Base-by-base conservation (phyloP, 73 alveolate genomes). In the Tetrahymena borealis region DNA sequence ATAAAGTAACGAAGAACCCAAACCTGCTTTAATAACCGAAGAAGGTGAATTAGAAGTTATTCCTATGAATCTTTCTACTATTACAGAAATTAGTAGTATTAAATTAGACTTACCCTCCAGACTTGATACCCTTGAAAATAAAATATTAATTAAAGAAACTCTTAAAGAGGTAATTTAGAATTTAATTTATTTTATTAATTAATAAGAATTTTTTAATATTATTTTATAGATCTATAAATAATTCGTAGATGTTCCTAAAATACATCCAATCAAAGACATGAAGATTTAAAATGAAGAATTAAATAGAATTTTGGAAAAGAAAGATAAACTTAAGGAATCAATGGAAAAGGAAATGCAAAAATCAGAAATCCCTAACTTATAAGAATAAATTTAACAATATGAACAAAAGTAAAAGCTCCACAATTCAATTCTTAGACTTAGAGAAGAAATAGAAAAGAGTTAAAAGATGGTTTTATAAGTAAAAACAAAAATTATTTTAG, bases 221-320 rank as follows among this genome's bases (percentile, higher is more conserved):
- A 79, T 33, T 20, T 78, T 13, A 43, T 38, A 31, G 38, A 93
- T 24, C 2, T 28, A n/a, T 10, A 79, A 79, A 32, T 79, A 79
- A 79, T 79, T 79, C 43, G 40, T 33, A 28, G 85, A 93, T 91
- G 93, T 95, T 91, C 98, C 98, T 32, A 94, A 91, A 40, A 95
- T 98, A 79, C 99, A 98, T 79, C 99, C 99, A 3, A 95, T 97
- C 36, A 97, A 96, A 32, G 99, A 99, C 94, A 97, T 99, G 98
- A 97, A 98, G 93, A 98, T 99, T 78, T 96, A 96, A 90, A 97
- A 96, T 79, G 97, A 94, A 32, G 97, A 96, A 32, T 91, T 96
- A 18, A 92, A 90, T 93, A 43, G 60, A 93, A 33, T 93, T 36
- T 91, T 93, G 37, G 96, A 93, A 15, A 33, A 93, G 85, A 90